These are phyloP conservation scores for Apiotrichum siamense DNA, from an alignment of 1,284 basidiomycete genomes.

Conservation along the genomic window DNA sequence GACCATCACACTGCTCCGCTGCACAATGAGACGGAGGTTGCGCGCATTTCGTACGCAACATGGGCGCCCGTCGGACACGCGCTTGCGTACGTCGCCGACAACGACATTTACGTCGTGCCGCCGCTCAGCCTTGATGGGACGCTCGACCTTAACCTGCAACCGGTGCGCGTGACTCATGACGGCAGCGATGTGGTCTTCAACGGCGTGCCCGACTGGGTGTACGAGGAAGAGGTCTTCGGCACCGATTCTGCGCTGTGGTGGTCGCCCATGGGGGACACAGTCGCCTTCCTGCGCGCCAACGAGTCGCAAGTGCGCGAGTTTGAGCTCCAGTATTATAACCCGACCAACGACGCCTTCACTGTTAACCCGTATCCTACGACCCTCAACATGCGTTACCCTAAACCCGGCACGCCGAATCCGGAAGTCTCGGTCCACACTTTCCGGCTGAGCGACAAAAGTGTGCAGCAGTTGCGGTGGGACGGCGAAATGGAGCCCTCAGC, in stretches of 20 bases:
- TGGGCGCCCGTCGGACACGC: slow-evolving; percentile 78
- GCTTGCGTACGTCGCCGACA: slow-evolving; percentile 72
- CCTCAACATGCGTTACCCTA: slow-evolving; percentile 60
- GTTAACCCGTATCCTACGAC: slow-evolving; percentile 73
- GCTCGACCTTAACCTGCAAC: not conserved
- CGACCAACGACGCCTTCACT: slow-evolving; percentile 59
- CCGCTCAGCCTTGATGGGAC: slow-evolving; percentile 18
- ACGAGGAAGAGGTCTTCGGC: slow-evolving; percentile 84
- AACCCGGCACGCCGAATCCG: slow-evolving; percentile 85
- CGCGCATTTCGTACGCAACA: slow-evolving; percentile 66
- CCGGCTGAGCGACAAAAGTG: slow-evolving; percentile 53
- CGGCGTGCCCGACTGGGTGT: slow-evolving; percentile 94
- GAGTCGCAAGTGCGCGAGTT: slow-evolving; percentile 83
- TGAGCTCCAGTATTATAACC: slow-evolving; percentile 85
- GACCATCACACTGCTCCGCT: slow-evolving; percentile 63
- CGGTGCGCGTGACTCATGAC: slow-evolving; percentile 69
- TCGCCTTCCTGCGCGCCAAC: slow-evolving; percentile 82
- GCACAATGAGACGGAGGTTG: slow-evolving; percentile 51
- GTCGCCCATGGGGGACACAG: slow-evolving; percentile 70
- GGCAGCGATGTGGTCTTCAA: slow-evolving; percentile 83
- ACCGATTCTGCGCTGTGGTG: slow-evolving; percentile 79
- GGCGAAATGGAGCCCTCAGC: slow-evolving; percentile 57
- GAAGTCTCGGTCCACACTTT: slow-evolving; percentile 78
- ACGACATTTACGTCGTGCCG: slow-evolving; percentile 76
- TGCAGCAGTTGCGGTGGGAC: slow-evolving; percentile 61